Evolutionary conservation across 78 protist genomes (phyloP).

Genomic region (Dictyostelium citrinum): DNA sequence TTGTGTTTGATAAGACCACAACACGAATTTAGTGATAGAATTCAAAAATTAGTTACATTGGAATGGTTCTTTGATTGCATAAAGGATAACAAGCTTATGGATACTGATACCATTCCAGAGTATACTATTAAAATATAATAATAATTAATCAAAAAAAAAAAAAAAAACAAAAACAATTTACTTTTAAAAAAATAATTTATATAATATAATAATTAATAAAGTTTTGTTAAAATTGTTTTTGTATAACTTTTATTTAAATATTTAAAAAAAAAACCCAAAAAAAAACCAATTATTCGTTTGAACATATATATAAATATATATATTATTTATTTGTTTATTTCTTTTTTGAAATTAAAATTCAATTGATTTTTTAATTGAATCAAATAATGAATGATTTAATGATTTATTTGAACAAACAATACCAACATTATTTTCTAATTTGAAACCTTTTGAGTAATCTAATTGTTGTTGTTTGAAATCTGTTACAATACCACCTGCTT

Average conservation of each 20-base stretch:
- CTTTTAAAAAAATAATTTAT: background rate
- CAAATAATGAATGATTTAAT: background rate
- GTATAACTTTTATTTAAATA: background rate
- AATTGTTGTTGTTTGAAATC: conserved; percentile 50
- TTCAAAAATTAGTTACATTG: background rate
- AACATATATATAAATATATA: no score
- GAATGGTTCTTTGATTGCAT: background rate
- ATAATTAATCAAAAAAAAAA: background rate
- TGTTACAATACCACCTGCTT: conserved; percentile 75
- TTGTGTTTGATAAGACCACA: background rate
- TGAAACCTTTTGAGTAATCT: conserved; percentile 39
- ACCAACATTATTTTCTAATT: conserved; percentile 41
- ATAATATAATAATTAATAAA: background rate
- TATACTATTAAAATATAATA: background rate
- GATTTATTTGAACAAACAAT: conserved; percentile 52
- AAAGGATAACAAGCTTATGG: background rate
- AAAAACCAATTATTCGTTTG: background rate
- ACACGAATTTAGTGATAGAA: background rate
- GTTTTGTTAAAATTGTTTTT: background rate
- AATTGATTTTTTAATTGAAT: conserved; percentile 54
- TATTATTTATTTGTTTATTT: no score
- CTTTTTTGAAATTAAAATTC: no score
- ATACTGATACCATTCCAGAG: background rate
- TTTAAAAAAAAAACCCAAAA: background rate
- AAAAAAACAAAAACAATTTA: background rate